These are phyloP conservation scores for Blastobotrys buckinghamii DNA, from an alignment of 1,139 yeast species.

Conservation along the genomic window DNA sequence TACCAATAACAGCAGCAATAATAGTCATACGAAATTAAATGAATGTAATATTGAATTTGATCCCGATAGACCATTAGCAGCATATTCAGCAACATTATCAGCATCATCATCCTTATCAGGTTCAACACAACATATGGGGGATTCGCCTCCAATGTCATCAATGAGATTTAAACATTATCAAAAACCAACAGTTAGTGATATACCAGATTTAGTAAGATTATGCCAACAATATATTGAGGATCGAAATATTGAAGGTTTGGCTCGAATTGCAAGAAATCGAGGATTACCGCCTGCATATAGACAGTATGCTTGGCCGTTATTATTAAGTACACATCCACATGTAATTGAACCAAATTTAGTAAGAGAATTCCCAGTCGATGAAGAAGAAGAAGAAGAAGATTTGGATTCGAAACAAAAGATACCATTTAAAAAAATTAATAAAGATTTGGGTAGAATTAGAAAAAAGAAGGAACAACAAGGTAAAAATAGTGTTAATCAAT, in stretches of 20 bases:
- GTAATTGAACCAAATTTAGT: slow-evolving; percentile 65
- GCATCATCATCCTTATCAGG: slow-evolving; percentile 24
- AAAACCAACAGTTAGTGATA: slow-evolving; percentile 34
- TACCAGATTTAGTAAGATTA: slow-evolving; percentile 31
- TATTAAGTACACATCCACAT: slow-evolving; percentile 78
- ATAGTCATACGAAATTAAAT: neutral
- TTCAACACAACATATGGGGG: slow-evolving; percentile 14
- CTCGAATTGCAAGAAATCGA: slow-evolving; percentile 71
- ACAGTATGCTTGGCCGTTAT: slow-evolving; percentile 76
- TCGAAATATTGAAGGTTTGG: slow-evolving; percentile 61
- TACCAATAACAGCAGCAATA: neutral
- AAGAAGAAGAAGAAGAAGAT: slow-evolving; percentile 9
- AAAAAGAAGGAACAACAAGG: slow-evolving; percentile 2
- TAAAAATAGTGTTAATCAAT: neutral
- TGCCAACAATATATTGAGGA: slow-evolving; percentile 41
- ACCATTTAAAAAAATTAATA: slow-evolving; percentile 4
- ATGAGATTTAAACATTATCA: slow-evolving; percentile 34
- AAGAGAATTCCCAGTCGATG: slow-evolving; percentile 40
- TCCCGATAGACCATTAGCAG: slow-evolving; percentile 20
- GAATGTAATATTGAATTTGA: neutral
- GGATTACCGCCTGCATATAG: slow-evolving; percentile 85
- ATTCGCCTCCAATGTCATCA: slow-evolving; percentile 26
- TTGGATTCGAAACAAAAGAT: slow-evolving; percentile 2
- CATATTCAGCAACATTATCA: slow-evolving; percentile 25
- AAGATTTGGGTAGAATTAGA: slow-evolving; percentile 4